Evolutionary conservation across 352 stramenopile genomes (phyloP).

Genomic region (Phytopythium montanum): DNA sequence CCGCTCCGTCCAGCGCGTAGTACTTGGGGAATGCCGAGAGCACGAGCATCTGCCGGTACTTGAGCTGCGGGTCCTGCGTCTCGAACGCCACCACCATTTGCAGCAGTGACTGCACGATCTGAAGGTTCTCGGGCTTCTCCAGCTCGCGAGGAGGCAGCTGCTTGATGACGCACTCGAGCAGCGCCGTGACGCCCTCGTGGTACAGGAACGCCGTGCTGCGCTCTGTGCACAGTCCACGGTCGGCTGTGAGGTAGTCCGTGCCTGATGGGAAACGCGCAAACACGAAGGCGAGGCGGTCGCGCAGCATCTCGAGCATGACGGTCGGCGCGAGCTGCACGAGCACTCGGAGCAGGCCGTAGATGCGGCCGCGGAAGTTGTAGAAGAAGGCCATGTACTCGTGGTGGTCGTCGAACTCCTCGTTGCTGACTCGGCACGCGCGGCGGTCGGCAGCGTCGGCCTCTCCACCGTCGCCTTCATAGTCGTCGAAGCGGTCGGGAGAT

Average conservation of each 20-base stretch:
- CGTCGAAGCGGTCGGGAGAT: slow-evolving; percentile 47
- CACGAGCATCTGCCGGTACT: slow-evolving; percentile 70
- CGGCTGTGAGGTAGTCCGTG: slow-evolving; percentile 44
- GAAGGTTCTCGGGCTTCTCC: slow-evolving; percentile 33
- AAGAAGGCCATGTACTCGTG: slow-evolving; percentile 71
- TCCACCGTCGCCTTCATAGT: slow-evolving; percentile 21
- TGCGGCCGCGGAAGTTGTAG: slow-evolving; percentile 72
- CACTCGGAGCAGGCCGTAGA: slow-evolving; percentile 72
- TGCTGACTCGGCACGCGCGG: slow-evolving; percentile 34
- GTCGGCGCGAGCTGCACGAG: slow-evolving; percentile 56
- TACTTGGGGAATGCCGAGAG: slow-evolving; percentile 73
- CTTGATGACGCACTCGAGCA: slow-evolving; percentile 78
- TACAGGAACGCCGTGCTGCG: slow-evolving; percentile 64
- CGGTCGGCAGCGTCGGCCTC: slow-evolving; percentile 13
- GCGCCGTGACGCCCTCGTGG: slow-evolving; percentile 67
- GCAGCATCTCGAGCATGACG: slow-evolving; percentile 43
- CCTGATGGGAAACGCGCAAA: slow-evolving; percentile 37
- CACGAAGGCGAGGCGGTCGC: slow-evolving; percentile 58
- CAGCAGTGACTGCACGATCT: slow-evolving; percentile 43
- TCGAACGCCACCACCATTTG: slow-evolving; percentile 52
- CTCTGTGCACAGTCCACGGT: slow-evolving; percentile 53
- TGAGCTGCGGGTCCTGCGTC: slow-evolving; percentile 58
- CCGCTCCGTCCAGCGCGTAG: slow-evolving; percentile 52
- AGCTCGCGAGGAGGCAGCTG: slow-evolving; percentile 46
- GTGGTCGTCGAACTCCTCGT: slow-evolving; percentile 72